Base-by-base conservation (phyloP, 805 yeast genomes). In the Yarrowia keelungensis region DNA sequence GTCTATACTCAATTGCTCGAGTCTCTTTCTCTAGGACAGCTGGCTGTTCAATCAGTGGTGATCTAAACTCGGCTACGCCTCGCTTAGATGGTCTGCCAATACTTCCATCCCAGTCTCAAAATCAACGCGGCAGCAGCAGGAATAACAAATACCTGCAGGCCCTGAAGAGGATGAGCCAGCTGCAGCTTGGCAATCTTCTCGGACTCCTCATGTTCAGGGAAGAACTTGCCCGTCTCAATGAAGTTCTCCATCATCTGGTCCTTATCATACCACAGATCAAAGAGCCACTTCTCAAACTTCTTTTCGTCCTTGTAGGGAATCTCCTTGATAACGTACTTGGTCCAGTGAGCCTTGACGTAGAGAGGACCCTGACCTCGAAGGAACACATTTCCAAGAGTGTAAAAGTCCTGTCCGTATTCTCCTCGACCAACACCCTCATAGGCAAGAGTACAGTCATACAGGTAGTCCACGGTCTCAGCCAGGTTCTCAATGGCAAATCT, bases 381-480 rank as follows among this genome's bases (percentile, higher is more conserved):
- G 74, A 87, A 92, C 47, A 88, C 85, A 39, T 83, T 81, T 68
- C 82, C 81, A 68, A 95, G 80, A 1, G 92, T 86, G 77, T 84
- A 95, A 42, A 83, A 82, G 72, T 88, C 89, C 76, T 95, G 97
- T 1, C 97, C 97, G 75, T 84, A 89, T 70, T 87, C 87, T 43
- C 74, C 79, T n/a, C 74, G 75, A 14, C 79, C 78, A 3, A 91
- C 86, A 12, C 92, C 97, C 5, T 88, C 82, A 77, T 92, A 95
- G 0, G 89, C 97, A 50, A 91, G 83, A 0, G 99, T 91, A 43
- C 91, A 78, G 78, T 95, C 98, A 75, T 92, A 91, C 0, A 95
- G 84, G 80, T 77, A 78, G 59, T 76, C 77, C n/a, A 79, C 72
- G 5, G 75, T 38, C 8, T 47, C 70, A 39, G 71, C 69, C 70